Base-by-base conservation (phyloP, 2,329 filamentous ascomycete species). In the Aspergillus eucalypticola region DNA sequence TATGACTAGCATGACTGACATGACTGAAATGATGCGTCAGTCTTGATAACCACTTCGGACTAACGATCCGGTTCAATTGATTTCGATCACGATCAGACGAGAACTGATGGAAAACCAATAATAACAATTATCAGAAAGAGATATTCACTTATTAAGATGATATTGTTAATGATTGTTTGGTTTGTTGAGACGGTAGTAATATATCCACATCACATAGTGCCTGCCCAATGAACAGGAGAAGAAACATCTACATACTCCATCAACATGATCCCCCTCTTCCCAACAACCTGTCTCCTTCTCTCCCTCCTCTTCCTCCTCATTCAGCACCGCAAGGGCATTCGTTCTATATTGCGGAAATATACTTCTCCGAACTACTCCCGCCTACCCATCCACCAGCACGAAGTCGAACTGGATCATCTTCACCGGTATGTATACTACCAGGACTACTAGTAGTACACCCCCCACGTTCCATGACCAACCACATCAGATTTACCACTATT, bases 211-310 rank as follows among this genome's bases (percentile, higher is more conserved):
- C 27, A 1, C 27, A 5, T 11, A 29, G 1, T 29, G 11, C 4
- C 10, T 29, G 27, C 27, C 27, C 11, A 1, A 29, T 3, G 0
- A 29, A 29, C 1, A 29, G 3, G 27, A 29, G 11, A 15, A 15
- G 13, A 15, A 35, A 13, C 32, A 35, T 35, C 5, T 35, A 35
- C 32, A 35, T 35, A 8, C n/a, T 21, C 6, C 55, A 49, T 13
- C 32, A 15, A 64, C 53, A 15, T 55, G 52, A 25, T 60, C 57
- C 44, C 57, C 54, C 19, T 58, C 56, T 58, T 62, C 57, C 48
- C 62, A 13, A 17, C 55, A 1, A 54, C 63, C 46, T 69, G 67
- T 50, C 52, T 70, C 11, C 3, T 67, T 8, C 39, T 69, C 39
- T 65, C 67, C 10, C 54, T 58, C 46, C 32, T 64, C 3, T 61